Evolutionary conservation across 768 basidiomycete genomes (phyloP), one percentile per base, ranked within the genome.

Genomic region (Collybia nuda): DNA sequence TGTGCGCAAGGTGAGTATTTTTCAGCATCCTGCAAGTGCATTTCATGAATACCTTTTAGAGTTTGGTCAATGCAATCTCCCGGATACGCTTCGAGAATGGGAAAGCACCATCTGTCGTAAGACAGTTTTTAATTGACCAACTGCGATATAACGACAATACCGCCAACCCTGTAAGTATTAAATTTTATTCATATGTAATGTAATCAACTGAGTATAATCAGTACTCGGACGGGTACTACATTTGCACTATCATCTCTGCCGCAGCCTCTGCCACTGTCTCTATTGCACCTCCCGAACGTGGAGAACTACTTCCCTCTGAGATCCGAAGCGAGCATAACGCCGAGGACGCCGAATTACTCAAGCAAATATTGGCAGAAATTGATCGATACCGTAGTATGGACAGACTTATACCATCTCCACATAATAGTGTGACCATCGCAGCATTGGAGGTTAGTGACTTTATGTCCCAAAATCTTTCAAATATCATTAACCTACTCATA

Each of bases 141-240:
- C 75, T 98, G n/a, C 83, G 87, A 9, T 93, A 92, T 65, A 98
- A 98, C 63, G 96, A 98, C 66, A 98, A 98, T 65, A 92, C 93
- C 2, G 80, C 84, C 17, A 97, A 96, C 64, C 77, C 81, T 37
- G 94, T 96, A 56, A 62, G 91, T 43, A 18, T 60, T 47, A 14
- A 48, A 6, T 11, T n/a, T 39, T 15, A 5, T 36, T 37, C 7
- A 21, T 19, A 37, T 21, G 35, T 26, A 8, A 6, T 12, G 7
- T 26, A n/a, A 48, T 44, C 17, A 43, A 36, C 32, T 41, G 6
- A 32, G 26, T 37, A 6, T 24, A 21, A 39, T 17, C 56, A 96
- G 93, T 95, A 86, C 62, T 89, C 93, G 40, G 97, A 98, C 65
- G 90, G 88, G 1, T 85, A 89, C 57, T 97, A 96, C 63, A 85